A percentile compares a stretch with the other conserved stretches of the same genome.
Conservation (phyloP, 2,329 filamentous ascomycete species). For the Epichloe glyceriae region DNA sequence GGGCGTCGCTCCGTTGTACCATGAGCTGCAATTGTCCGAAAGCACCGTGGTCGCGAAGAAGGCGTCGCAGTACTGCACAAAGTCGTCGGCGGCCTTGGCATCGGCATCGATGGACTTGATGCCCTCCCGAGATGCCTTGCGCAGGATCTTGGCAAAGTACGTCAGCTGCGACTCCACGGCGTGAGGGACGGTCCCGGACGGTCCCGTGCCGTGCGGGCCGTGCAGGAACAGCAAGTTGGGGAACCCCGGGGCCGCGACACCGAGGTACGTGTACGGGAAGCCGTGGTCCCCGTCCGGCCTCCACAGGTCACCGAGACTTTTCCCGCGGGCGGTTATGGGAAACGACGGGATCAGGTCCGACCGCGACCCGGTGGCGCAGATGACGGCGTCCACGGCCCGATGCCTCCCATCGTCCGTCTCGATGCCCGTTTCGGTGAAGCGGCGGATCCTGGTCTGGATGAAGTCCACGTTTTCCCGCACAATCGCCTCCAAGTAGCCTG, state of each 20-base stretch:
- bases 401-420: constrained; percentile 43
- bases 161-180: constrained; percentile 52
- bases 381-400: constrained; percentile 48
- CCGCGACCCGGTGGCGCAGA: constrained; percentile 58
- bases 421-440: constrained; percentile 47
- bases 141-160: constrained; percentile 52
- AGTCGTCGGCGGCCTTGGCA: constrained; percentile 49
- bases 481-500: constrained; percentile 54
- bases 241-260: constrained; percentile 48
- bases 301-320: constrained; percentile 45
- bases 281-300: constrained; percentile 39
- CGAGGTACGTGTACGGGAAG: constrained; percentile 56
- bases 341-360: constrained; percentile 46
- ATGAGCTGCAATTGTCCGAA: constrained; percentile 52
- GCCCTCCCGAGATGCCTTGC: constrained; percentile 52
- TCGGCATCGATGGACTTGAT: constrained; percentile 49
- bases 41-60: constrained; percentile 44
- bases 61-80: constrained; percentile 43
- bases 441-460: constrained; percentile 41
- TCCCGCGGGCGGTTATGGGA: constrained; percentile 40
- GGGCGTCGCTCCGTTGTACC: constrained; percentile 56
- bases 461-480: constrained; percentile 48
- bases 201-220: constrained; percentile 45
- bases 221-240: constrained; percentile 55
- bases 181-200: constrained; percentile 55